phyloP scores from a whole-genome alignment of 78 protist species.

The Planoprotostelium fungivorum region DNA sequence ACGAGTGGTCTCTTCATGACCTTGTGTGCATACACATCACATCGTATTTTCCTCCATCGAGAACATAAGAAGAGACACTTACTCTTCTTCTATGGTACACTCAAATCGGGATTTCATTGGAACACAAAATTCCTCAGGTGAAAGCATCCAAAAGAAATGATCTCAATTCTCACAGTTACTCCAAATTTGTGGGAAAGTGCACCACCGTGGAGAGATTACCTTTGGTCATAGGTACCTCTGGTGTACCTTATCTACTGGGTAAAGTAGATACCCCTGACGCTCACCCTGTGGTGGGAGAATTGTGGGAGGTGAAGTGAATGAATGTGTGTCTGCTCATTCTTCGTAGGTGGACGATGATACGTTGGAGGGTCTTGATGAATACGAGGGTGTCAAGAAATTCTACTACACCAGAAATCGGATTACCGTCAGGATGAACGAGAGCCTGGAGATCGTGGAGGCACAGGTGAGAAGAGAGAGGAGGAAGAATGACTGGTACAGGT shows the following conservation, averaged over 20 bases:
- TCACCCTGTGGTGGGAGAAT: neutral
- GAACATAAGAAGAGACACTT: neutral
- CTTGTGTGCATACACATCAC: too few relatives aligned
- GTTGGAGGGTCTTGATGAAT: conserved; percentile 19
- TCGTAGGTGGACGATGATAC: neutral
- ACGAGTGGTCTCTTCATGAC: neutral
- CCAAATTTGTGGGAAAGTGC: neutral
- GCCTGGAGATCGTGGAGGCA: neutral
- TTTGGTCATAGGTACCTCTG: conserved; percentile 9
- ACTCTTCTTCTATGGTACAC: conserved; percentile 17
- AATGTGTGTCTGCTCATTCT: too few relatives aligned
- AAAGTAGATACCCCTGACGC: neutral
- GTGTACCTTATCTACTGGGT: conserved; percentile 12
- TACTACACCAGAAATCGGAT: conserved; percentile 10
- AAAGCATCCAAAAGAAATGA: neutral
- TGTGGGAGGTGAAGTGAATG: neutral
- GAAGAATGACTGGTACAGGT: too few relatives aligned
- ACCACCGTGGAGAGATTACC: neutral
- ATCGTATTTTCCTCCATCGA: too few relatives aligned
- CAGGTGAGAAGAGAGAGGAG: too few relatives aligned
- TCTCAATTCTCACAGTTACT: neutral
- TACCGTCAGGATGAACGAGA: neutral
- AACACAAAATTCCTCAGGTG: conserved; percentile 8
- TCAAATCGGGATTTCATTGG: conserved; percentile 20
- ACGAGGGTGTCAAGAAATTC: conserved; percentile 11